phyloP scores from a whole-genome alignment of 2,329 filamentous ascomycete species.

The Aspergillus costaricaensis region DNA sequence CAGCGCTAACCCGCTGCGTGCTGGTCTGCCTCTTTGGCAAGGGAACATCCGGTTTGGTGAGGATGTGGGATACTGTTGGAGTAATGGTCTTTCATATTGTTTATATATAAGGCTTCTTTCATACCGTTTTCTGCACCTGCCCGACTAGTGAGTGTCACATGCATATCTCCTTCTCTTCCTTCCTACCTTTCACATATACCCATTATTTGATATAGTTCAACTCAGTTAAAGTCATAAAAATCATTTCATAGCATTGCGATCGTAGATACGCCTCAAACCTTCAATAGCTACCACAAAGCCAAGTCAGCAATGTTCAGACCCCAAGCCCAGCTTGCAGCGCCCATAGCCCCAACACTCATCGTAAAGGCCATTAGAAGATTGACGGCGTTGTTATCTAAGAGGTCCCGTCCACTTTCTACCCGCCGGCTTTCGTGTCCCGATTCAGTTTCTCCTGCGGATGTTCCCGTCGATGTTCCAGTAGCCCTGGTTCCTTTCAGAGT shows the following conservation, averaged over 20 bases:
- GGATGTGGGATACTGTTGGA: no score
- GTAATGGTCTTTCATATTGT: no score
- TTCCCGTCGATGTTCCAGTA: slow-evolving; percentile 18
- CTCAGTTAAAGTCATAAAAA: neutral
- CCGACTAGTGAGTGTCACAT: no score
- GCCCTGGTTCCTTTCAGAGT: slow-evolving; percentile 24
- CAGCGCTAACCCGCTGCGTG: neutral
- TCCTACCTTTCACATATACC: no score
- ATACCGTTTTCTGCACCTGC: no score
- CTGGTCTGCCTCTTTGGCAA: no score
- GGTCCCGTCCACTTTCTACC: slow-evolving; percentile 67
- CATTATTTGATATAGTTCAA: no score
- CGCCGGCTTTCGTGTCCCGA: slow-evolving; percentile 60
- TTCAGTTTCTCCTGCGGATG: slow-evolving; percentile 18
- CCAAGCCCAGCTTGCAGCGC: slow-evolving; percentile 45
- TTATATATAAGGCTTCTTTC: no score
- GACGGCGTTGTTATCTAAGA: slow-evolving; percentile 93
- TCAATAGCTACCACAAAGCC: neutral
- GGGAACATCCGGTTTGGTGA: no score
- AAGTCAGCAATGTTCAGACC: slow-evolving; percentile 21
- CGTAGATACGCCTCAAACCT: neutral
- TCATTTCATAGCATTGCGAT: neutral
- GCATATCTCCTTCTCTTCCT: no score
- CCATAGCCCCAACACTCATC: slow-evolving; percentile 80
- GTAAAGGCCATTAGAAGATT: slow-evolving; percentile 86